A percentile compares a stretch with the other conserved stretches of the same genome.
These are phyloP conservation scores for Arbutus unedo DNA, from an alignment of 148 eudicot species.

Conservation along the genomic window DNA sequence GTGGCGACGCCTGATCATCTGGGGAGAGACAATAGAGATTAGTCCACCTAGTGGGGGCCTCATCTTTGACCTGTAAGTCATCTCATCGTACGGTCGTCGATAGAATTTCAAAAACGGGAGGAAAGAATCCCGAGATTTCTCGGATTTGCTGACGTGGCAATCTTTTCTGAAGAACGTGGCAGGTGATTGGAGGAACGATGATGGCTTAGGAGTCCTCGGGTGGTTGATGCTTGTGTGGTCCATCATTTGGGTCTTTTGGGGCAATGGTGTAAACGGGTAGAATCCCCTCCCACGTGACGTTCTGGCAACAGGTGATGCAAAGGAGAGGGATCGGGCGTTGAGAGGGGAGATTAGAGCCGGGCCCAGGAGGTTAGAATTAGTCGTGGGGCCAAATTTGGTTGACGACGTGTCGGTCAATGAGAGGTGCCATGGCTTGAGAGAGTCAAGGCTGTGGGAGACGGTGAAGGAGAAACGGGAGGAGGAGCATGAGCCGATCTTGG, in stretches of 20 bases:
- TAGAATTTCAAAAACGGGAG: slow-evolving; percentile 61
- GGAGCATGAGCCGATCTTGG: slow-evolving; percentile 72
- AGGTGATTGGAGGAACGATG: slow-evolving; percentile 64
- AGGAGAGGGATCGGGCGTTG: slow-evolving; percentile 79
- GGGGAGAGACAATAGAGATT: slow-evolving; percentile 77
- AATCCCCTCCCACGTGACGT: slow-evolving; percentile 53
- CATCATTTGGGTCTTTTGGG: slow-evolving; percentile 60
- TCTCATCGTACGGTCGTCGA: slow-evolving; percentile 86
- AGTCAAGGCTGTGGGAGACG: slow-evolving; percentile 78
- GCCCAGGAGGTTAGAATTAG: slow-evolving; percentile 22
- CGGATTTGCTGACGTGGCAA: slow-evolving; percentile 40
- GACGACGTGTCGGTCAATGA: slow-evolving; percentile 63
- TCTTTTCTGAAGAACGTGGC: slow-evolving; percentile 38
- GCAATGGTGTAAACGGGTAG: slow-evolving; percentile 85
- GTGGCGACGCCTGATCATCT: slow-evolving; percentile 37
- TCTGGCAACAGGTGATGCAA: slow-evolving; percentile 75
- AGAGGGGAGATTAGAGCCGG: slow-evolving; percentile 53
- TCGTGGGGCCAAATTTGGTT: slow-evolving; percentile 58
- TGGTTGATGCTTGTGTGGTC: slow-evolving; percentile 43
- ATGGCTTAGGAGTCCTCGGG: slow-evolving; percentile 77
- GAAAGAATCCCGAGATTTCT: slow-evolving; percentile 59
- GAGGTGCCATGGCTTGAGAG: slow-evolving; percentile 94
- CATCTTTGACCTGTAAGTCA: slow-evolving; percentile 90
- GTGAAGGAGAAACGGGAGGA: slow-evolving; percentile 95
- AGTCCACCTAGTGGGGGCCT: slow-evolving; percentile 89